phyloP scores from a whole-genome alignment of 164 flowering plant genomes.

The Umbellularia californica region DNA sequence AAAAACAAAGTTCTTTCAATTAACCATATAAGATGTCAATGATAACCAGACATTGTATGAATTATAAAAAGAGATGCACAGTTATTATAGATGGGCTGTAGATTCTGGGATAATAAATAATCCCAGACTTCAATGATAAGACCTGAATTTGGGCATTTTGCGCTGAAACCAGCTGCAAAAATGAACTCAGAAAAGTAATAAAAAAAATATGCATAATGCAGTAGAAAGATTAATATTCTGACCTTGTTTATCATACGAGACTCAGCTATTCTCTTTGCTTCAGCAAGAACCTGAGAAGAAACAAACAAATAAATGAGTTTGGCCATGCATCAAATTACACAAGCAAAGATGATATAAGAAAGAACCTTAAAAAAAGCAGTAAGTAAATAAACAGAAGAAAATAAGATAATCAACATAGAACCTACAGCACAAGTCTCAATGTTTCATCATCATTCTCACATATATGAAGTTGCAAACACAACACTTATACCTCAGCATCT shows the following conservation, averaged over 20 bases:
- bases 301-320: neutral
- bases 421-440: neutral
- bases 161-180: neutral
- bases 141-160: neutral
- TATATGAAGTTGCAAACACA: neutral
- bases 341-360: neutral
- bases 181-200: neutral
- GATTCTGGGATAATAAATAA: too few relatives aligned
- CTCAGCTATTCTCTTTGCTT: slow-evolving; percentile 86
- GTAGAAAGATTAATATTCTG: neutral
- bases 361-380: neutral
- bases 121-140: neutral
- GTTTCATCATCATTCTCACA: neutral
- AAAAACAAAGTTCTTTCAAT: too few relatives aligned
- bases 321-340: neutral
- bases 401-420: neutral
- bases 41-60: too few relatives aligned
- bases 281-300: slow-evolving; percentile 69
- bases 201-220: neutral
- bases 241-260: slow-evolving; percentile 65
- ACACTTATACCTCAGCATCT: slow-evolving; percentile 65
- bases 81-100: too few relatives aligned
- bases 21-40: too few relatives aligned
- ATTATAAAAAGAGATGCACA: too few relatives aligned
- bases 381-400: neutral